Evolutionary conservation across 2,329 filamentous ascomycete genomes (phyloP), one percentile per base, ranked within the genome.

Genomic region (Ophiostoma pallidulum): DNA sequence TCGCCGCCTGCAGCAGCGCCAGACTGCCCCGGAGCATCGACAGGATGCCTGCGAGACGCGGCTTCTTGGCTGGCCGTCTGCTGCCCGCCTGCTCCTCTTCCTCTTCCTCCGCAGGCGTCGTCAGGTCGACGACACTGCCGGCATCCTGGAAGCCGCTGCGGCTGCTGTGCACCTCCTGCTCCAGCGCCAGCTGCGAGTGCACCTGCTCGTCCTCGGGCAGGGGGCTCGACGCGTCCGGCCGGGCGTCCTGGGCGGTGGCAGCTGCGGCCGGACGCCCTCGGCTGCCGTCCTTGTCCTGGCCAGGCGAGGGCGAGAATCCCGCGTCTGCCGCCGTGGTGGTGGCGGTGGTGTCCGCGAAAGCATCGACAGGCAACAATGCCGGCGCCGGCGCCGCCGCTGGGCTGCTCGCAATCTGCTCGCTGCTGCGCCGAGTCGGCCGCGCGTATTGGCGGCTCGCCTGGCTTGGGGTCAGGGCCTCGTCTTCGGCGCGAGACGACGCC

Each of bases 1-100:
- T 69, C 19, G 80, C 70, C 24, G 66, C 67, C 46, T 73, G 75
- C 49, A 89, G 69, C 53, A 79, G 73, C 18, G 71, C 69, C 20
- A 92, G 63, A 0, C 84, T 69, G 18, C 66, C 67, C 52, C 66
- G 71, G 37, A 84, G 70, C 32, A 72, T 68, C 50, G 62, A 63
- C 51, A 80, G 68, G 50, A 85, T 79, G 54, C 64, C 67, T 51
- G 66, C 62, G 58, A 53, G 69, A 61, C 22, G 67, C 61, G 33
- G 64, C 59, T 51, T 66, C 43, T 56, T 53, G n/a, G 41, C 40
- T 12, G 39, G 32, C 18, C 50, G 24, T 35, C 2, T 29, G 29
- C 16, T 48, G 29, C 33, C n/a, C 19, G 9, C 26, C 32, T 35
- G 45, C 13, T 39, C 45, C 37, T 47, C 44, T 4, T 40, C 44